A percentile compares a stretch with the other conserved stretches of the same genome.
phyloP scores from a whole-genome alignment of 2,329 filamentous ascomycete genomes.

The Ophiostoma fasciatum region DNA sequence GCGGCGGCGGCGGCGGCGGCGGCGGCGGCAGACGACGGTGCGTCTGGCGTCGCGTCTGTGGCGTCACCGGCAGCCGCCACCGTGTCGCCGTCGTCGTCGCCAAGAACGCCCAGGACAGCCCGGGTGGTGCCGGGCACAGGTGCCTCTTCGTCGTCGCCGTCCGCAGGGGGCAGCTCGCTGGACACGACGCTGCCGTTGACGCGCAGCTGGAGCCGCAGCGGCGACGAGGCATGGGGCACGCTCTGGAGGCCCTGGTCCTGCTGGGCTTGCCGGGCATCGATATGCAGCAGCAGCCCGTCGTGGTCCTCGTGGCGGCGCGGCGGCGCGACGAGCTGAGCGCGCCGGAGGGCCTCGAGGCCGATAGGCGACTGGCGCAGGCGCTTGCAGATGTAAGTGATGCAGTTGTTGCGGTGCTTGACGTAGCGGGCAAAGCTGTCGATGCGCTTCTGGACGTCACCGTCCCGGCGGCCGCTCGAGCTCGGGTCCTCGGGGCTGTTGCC shows the following conservation, averaged over 20 bases:
- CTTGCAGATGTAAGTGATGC: conserved; percentile 36
- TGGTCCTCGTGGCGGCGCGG: neutral
- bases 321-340: conserved; percentile 28
- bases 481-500: conserved; percentile 36
- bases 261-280: too few species aligned
- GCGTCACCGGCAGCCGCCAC: neutral
- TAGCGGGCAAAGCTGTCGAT: conserved; percentile 39
- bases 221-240: neutral
- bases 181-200: conserved; percentile 12
- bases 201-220: conserved; percentile 1
- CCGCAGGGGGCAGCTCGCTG: too few species aligned
- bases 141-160: conserved; percentile 14
- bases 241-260: neutral
- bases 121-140: too few species aligned
- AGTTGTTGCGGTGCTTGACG: conserved; percentile 33
- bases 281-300: too few species aligned
- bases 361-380: conserved; percentile 31
- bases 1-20: neutral
- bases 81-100: neutral
- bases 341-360: conserved; percentile 37
- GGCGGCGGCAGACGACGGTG: too few species aligned
- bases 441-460: too few species aligned
- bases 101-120: too few species aligned
- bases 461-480: too few species aligned
- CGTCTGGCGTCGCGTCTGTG: too few species aligned